Conservation (phyloP, 805 yeast genomes). For the Wickerhamomyces chambardii region DNA sequence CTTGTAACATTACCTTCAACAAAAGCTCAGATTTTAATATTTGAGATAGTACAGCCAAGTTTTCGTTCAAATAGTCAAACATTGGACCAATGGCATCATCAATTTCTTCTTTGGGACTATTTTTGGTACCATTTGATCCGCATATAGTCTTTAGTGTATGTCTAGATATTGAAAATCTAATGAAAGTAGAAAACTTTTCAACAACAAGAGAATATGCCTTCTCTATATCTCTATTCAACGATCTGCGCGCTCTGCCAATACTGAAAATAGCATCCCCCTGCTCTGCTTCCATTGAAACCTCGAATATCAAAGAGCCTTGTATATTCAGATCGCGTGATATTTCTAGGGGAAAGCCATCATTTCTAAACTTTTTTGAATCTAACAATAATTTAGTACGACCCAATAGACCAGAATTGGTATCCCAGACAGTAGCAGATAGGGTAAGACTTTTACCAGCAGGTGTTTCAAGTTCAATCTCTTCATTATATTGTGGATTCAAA, state of each 20-base stretch:
- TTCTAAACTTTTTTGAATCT: constrained; percentile 53
- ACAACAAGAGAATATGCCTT: constrained; percentile 63
- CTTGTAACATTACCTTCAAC: constrained; percentile 58
- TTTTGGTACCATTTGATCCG: constrained; percentile 35
- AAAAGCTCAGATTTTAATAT: constrained; percentile 46
- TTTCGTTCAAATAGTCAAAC: constrained; percentile 65
- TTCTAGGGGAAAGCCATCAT: constrained; percentile 62
- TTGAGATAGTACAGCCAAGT: constrained; percentile 54
- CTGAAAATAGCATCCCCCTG: constrained; percentile 73
- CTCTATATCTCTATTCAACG: constrained; percentile 54
- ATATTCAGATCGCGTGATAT: constrained; percentile 46
- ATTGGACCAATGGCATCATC: constrained; percentile 66
- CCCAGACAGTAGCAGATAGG: constrained; percentile 63
- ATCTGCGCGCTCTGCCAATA: constrained; percentile 67
- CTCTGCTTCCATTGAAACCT: constrained; percentile 73
- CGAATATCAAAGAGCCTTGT: constrained; percentile 59
- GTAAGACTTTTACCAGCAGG: constrained; percentile 32
- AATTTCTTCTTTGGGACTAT: constrained; percentile 36
- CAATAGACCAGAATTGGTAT: constrained; percentile 46
- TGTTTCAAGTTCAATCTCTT: constrained; percentile 57
- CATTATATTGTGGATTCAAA: constrained; percentile 78
- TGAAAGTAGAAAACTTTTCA: constrained; percentile 59
- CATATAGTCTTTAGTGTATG: constrained; percentile 47
- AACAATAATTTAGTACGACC: constrained; percentile 56
- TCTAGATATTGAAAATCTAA: constrained; percentile 48